Conservation (phyloP, 495 filamentous ascomycete species). For the Talaromyces ruber region DNA sequence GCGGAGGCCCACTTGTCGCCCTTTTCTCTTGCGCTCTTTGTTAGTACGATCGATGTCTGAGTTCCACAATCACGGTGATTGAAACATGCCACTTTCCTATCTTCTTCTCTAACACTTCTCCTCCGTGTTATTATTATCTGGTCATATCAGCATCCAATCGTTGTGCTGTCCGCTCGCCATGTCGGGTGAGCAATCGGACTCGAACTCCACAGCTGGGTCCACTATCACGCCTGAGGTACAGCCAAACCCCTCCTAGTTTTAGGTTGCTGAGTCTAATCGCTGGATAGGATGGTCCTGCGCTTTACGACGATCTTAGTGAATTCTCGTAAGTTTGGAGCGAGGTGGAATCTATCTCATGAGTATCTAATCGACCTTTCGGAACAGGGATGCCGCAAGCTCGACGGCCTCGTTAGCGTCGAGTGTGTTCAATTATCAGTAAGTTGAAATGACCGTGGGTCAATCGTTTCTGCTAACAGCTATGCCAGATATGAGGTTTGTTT, state of each 20-base stretch:
- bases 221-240: background rate
- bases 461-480: background rate
- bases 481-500: slow-evolving; percentile 5
- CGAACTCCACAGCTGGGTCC: background rate
- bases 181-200: background rate
- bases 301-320: background rate
- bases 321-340: background rate
- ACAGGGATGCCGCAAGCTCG: slow-evolving; percentile 1
- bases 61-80: background rate
- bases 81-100: background rate
- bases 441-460: background rate
- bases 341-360: background rate
- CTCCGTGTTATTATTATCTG: background rate
- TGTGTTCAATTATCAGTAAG: slow-evolving; percentile 36
- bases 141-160: background rate
- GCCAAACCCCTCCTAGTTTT: background rate
- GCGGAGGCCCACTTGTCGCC: background rate
- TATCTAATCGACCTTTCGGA: background rate
- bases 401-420: slow-evolving; percentile 22
- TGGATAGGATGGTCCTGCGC: background rate
- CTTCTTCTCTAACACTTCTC: background rate
- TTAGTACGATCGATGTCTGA: too few species aligned
- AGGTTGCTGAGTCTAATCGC: background rate
- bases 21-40: background rate
- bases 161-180: background rate